Percentiles rank a stretch among this genome's conserved stretches.
These are phyloP conservation scores for Irpex sp. DNA, from an alignment of 1,284 basidiomycete genomes.

Conservation along the genomic window DNA sequence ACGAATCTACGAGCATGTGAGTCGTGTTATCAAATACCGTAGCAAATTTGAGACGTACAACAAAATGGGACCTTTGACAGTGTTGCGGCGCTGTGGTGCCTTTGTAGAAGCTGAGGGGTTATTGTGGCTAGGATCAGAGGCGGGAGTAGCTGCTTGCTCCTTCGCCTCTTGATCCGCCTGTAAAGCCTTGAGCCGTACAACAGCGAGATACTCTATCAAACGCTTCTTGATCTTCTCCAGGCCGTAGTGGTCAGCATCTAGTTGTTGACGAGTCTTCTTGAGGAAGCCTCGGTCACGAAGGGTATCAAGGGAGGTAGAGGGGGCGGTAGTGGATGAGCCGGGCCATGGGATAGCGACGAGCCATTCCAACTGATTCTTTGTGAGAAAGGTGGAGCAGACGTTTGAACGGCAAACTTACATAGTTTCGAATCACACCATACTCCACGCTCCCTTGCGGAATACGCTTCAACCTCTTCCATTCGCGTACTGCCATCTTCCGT, in stretches of 20 bases:
- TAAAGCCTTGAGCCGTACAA: constrained; percentile 76
- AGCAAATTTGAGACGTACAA: constrained; percentile 44
- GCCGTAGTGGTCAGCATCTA: constrained; percentile 87
- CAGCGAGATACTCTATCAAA: constrained; percentile 86
- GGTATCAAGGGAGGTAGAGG: constrained; percentile 26
- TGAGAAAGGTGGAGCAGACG: constrained; percentile 3
- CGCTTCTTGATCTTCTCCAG: constrained; percentile 89
- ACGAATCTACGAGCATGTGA: constrained; percentile 50
- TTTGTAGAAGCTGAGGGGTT: neutral
- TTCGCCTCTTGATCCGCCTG: constrained; percentile 35
- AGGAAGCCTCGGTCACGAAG: constrained; percentile 58
- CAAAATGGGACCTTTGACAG: constrained; percentile 78
- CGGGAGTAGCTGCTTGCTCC: constrained; percentile 1
- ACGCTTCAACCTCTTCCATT: constrained; percentile 73
- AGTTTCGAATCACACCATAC: constrained; percentile 73
- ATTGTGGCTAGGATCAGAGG: neutral
- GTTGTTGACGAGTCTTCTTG: constrained; percentile 61
- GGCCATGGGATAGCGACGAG: constrained; percentile 78
- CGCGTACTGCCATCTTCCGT: constrained; percentile 78
- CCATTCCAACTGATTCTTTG: constrained; percentile 70
- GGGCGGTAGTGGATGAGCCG: constrained; percentile 28
- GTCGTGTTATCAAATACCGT: neutral
- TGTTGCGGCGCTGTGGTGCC: constrained; percentile 7
- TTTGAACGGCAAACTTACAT: constrained; percentile 43
- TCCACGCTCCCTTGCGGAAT: constrained; percentile 77